These are phyloP conservation scores for Ceriops decandra DNA, from an alignment of 345 rosid species.

Conservation along the genomic window DNA sequence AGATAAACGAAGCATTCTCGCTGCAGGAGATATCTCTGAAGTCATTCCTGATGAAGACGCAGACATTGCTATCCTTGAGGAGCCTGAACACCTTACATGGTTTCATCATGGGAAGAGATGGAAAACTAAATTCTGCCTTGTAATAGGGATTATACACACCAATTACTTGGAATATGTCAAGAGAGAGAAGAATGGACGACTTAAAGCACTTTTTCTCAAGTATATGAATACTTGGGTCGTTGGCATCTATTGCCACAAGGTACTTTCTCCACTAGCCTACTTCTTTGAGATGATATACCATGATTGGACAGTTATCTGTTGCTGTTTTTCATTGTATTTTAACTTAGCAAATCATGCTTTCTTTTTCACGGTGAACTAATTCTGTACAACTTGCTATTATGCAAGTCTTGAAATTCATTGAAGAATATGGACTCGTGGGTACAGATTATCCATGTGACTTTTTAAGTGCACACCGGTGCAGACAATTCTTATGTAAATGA, in stretches of 20 bases:
- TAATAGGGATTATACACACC: constrained; percentile 80
- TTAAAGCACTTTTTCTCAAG: constrained; percentile 65
- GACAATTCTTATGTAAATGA: no score
- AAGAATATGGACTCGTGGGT: no score
- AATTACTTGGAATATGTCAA: constrained; percentile 88
- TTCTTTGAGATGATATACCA: no score
- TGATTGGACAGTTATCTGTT: no score
- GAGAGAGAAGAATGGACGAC: constrained; percentile 73
- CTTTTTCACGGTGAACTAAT: no score
- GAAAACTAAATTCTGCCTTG: constrained; percentile 74
- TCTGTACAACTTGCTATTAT: no score
- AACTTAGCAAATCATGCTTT: no score
- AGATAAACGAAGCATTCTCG: constrained; percentile 87
- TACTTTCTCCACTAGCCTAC: constrained; percentile 20
- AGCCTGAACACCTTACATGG: constrained; percentile 99
- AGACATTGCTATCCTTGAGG: constrained; percentile 88
- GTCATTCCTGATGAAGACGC: constrained; percentile 73
- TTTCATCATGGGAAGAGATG: constrained; percentile 96
- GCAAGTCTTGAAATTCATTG: no score
- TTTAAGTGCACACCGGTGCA: no score
- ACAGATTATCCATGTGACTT: no score
- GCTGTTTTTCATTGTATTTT: no score
- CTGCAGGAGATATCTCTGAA: constrained; percentile 80
- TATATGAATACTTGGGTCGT: constrained; percentile 73
- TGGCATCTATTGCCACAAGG: constrained; percentile 90